Conservation (phyloP, 2,329 filamentous ascomycete species). For the Cordyceps fumosorosea region DNA sequence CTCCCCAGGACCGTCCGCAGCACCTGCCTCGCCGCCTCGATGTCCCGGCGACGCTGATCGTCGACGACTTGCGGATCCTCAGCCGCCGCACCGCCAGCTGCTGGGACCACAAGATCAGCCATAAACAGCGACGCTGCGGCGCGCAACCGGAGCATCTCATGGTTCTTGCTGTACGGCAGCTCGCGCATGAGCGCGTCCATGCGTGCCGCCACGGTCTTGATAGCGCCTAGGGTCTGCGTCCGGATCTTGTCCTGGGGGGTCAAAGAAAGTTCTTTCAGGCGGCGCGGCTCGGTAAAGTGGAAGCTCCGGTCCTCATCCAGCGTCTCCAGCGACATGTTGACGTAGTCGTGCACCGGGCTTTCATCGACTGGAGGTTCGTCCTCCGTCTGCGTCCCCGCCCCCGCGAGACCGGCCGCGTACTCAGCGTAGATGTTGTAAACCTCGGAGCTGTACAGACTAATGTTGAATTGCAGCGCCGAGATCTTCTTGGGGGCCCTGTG, state of each 20-base stretch:
- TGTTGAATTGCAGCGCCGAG: slow-evolving; percentile 71
- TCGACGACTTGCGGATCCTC: slow-evolving; percentile 24
- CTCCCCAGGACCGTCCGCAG: slow-evolving; percentile 24
- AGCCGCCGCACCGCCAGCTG: slow-evolving; percentile 24
- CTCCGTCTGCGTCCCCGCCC: slow-evolving; percentile 24
- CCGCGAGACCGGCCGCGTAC: slow-evolving; percentile 38
- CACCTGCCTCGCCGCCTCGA: slow-evolving; percentile 21
- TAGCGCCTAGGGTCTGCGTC: slow-evolving; percentile 47
- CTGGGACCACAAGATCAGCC: slow-evolving; percentile 55
- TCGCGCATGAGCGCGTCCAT: slow-evolving; percentile 67
- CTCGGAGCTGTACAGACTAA: slow-evolving; percentile 74
- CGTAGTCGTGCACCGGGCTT: not conserved
- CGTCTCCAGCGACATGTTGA: not conserved
- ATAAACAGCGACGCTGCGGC: slow-evolving; percentile 71
- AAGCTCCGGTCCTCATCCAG: slow-evolving; percentile 11
- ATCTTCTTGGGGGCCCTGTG: slow-evolving; percentile 50
- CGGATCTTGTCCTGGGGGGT: slow-evolving; percentile 34
- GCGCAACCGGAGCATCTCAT: slow-evolving; percentile 61
- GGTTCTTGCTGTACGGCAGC: slow-evolving; percentile 62
- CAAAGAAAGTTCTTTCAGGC: not conserved
- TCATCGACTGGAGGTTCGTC: slow-evolving; percentile 3
- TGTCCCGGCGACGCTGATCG: slow-evolving; percentile 22
- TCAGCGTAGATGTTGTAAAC: slow-evolving; percentile 66
- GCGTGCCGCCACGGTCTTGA: slow-evolving; percentile 56
- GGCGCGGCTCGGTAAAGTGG: slow-evolving; percentile 1